Evolutionary conservation across 1,284 basidiomycete genomes (phyloP).

Genomic region (Grifola frondosa): DNA sequence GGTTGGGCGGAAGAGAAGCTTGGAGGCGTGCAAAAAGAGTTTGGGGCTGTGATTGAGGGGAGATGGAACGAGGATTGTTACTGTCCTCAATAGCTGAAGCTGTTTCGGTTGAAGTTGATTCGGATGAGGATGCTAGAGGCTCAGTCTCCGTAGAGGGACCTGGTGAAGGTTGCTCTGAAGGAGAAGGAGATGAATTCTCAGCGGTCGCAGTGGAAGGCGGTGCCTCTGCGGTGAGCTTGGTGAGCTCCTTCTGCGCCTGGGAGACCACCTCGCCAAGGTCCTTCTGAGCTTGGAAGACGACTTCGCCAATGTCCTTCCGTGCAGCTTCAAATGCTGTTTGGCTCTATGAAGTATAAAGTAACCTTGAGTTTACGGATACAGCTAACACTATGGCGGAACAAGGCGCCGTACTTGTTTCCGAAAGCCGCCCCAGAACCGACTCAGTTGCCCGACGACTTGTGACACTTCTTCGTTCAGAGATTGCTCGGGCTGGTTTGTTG

Average conservation of each 20-base stretch:
- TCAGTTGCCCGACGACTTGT: constrained; percentile 83
- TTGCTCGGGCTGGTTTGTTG: constrained; percentile 45
- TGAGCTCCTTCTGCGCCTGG: constrained; percentile 82
- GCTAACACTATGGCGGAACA: neutral
- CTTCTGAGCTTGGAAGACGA: constrained; percentile 79
- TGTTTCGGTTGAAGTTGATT: constrained; percentile 28
- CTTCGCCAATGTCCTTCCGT: constrained; percentile 75
- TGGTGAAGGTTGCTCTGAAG: constrained; percentile 9
- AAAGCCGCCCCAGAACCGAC: constrained; percentile 86
- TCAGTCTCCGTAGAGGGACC: constrained; percentile 5
- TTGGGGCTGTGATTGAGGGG: constrained; percentile 36
- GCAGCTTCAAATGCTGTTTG: constrained; percentile 71
- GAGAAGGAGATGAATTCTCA: constrained; percentile 15
- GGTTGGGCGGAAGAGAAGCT: constrained; percentile 66
- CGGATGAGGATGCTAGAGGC: constrained; percentile 11
- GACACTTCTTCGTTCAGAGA: constrained; percentile 83
- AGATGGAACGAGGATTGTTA: no score
- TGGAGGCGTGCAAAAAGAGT: constrained; percentile 71
- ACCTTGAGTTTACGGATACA: no score
- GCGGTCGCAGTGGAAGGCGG: constrained; percentile 28
- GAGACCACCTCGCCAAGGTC: constrained; percentile 72
- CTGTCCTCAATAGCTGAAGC: constrained; percentile 19
- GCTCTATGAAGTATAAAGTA: constrained; percentile 50
- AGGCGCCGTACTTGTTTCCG: constrained; percentile 70
- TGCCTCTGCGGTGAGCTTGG: constrained; percentile 51